Evolutionary conservation across 805 yeast genomes (phyloP).

Genomic region (Brettanomyces naardenensis): DNA sequence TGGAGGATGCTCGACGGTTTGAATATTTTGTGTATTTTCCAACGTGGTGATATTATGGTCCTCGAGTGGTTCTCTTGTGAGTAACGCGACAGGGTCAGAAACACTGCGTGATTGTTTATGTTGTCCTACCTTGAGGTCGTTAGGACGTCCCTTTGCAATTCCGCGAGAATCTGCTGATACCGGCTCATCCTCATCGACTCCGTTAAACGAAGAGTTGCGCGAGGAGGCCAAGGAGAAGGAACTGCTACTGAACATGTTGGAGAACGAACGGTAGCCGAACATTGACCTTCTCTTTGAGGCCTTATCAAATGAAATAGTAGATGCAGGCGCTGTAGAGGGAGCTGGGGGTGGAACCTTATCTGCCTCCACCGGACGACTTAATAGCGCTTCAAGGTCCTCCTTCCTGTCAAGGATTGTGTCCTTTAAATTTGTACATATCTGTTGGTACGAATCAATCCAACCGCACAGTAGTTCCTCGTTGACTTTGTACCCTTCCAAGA

Average conservation of each 20-base stretch:
- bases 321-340: conserved; percentile 8
- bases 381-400: conserved; percentile 8
- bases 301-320: conserved; percentile 13
- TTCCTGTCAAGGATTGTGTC: conserved; percentile 4
- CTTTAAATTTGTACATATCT: conserved; percentile 9
- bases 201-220: background rate
- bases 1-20: too few relatives aligned
- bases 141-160: too few relatives aligned
- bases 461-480: conserved; percentile 21
- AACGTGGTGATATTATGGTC: background rate
- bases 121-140: too few relatives aligned
- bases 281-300: conserved; percentile 18
- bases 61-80: background rate
- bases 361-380: conserved; percentile 8
- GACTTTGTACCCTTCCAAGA: conserved; percentile 19
- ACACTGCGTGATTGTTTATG: background rate
- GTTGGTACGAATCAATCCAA: conserved; percentile 20
- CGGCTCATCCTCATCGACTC: too few relatives aligned
- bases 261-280: conserved; percentile 21
- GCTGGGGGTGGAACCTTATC: conserved; percentile 6
- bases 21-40: background rate
- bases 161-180: too few relatives aligned
- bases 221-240: background rate
- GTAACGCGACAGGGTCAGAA: background rate
- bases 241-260: conserved; percentile 13